Percentiles rank a stretch among this genome's conserved stretches.
These are phyloP conservation scores for Melastoma malabathricum DNA, from an alignment of 345 rosid species.

Conservation along the genomic window DNA sequence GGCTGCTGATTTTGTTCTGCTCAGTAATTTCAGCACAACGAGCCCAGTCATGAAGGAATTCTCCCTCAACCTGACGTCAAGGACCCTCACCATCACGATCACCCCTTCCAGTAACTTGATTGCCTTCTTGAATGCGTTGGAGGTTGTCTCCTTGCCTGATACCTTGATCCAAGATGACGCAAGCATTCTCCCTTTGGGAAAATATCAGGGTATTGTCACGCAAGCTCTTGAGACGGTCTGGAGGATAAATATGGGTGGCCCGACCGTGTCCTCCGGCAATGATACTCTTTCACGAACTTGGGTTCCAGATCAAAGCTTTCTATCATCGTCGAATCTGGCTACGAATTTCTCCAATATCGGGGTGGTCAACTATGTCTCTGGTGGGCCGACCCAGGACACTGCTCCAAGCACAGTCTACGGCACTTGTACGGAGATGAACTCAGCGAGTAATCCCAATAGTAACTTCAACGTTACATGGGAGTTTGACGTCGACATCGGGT, in stretches of 20 bases:
- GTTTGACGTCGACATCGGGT: conserved; percentile 51
- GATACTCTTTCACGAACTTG: conserved; percentile 82
- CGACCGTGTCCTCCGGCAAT: conserved; percentile 25
- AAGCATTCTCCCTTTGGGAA: conserved; percentile 8
- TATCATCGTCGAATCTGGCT: conserved; percentile 25
- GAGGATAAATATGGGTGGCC: conserved; percentile 93
- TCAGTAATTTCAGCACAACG: conserved; percentile 29
- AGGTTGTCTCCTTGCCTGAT: conserved; percentile 73
- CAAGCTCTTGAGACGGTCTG: conserved; percentile 67
- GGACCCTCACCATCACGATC: conserved; percentile 42
- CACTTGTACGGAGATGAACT: conserved; percentile 50
- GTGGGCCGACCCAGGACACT: conserved; percentile 31
- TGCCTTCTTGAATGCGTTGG: conserved; percentile 63
- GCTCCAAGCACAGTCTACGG: conserved; percentile 75
- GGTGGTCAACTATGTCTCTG: conserved; percentile 37
- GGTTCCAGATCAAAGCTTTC: conserved; percentile 47
- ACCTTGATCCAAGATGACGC: conserved; percentile 33
- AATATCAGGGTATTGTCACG: conserved; percentile 29
- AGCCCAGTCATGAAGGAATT: conserved; percentile 46
- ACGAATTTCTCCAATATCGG: conserved; percentile 18
- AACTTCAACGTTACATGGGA: conserved; percentile 80
- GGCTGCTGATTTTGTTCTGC: conserved; percentile 35
- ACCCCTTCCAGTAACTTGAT: conserved; percentile 41
- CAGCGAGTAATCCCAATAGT: conserved; percentile 23
- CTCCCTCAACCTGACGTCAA: conserved; percentile 37